Evolutionary conservation across 768 basidiomycete genomes (phyloP).

Genomic region (Lenzites betulinus): DNA sequence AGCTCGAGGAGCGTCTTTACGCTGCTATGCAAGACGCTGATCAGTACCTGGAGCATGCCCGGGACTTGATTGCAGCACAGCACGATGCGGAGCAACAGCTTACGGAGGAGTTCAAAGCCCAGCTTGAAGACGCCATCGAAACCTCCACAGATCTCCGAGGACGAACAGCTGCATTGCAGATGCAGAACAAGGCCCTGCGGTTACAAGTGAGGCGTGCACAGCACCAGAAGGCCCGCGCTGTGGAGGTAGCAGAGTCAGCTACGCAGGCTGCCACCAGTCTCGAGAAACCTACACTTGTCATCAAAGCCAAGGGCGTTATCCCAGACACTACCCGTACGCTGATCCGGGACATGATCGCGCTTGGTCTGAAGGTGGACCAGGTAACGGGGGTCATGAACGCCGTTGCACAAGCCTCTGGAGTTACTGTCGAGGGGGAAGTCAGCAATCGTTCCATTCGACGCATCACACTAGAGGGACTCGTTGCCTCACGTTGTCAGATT

Average conservation of each 20-base stretch:
- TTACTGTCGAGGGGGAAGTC: not conserved
- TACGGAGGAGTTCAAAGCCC: not conserved
- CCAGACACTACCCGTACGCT: not conserved
- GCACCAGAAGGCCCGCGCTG: not conserved
- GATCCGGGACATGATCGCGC: not conserved
- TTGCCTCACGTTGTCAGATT: not conserved
- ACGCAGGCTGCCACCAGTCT: not conserved
- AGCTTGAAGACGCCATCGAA: not conserved
- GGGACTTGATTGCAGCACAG: not conserved
- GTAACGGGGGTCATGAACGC: not conserved
- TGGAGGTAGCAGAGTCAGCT: not conserved
- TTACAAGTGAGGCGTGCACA: not conserved
- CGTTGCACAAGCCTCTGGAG: not conserved
- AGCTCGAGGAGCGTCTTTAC: not conserved
- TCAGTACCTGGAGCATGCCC: not conserved
- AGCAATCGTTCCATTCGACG: not conserved
- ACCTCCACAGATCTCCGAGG: not conserved
- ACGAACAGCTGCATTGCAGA: not conserved
- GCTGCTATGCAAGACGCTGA: not conserved
- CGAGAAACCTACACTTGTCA: not conserved
- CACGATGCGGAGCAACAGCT: not conserved
- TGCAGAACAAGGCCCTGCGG: not conserved
- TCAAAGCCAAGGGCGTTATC: not conserved
- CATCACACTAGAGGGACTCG: not conserved
- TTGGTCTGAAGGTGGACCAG: not conserved